Conservation (phyloP, 83 land plant species). For the Isoetes engelmannii region DNA sequence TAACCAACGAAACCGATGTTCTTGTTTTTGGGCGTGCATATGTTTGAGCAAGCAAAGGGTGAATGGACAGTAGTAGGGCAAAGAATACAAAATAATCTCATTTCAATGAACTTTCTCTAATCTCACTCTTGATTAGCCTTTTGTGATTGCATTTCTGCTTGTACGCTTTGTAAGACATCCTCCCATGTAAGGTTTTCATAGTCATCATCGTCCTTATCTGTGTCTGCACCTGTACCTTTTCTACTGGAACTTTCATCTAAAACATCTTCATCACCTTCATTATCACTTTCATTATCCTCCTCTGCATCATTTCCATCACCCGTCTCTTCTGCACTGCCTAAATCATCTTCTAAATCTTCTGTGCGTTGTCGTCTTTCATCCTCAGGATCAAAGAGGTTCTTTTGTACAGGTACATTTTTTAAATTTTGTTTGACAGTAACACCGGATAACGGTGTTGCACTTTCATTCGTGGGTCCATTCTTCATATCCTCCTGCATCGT, state of each 20-base stretch:
- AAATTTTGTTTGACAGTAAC: constrained; percentile 58
- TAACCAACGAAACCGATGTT: no score
- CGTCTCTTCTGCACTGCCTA: neutral
- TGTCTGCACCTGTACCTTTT: neutral
- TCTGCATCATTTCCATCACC: constrained; percentile 8
- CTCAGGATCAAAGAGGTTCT: constrained; percentile 50
- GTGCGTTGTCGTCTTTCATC: constrained; percentile 12
- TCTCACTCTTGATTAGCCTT: no score
- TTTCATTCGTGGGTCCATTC: constrained; percentile 26
- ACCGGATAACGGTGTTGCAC: constrained; percentile 55
- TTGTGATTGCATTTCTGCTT: constrained; percentile 11
- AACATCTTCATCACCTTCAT: neutral
- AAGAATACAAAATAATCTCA: no score
- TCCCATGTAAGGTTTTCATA: constrained; percentile 32
- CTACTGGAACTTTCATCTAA: neutral
- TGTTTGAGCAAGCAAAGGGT: no score
- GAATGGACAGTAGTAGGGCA: no score
- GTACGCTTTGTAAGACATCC: constrained; percentile 34
- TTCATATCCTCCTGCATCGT: constrained; percentile 14
- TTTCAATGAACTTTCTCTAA: no score
- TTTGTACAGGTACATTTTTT: constrained; percentile 60
- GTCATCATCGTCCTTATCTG: constrained; percentile 12
- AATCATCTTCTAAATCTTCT: no score
- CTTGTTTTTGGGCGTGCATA: no score
- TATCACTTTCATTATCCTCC: constrained; percentile 4